Conservation (phyloP, 805 yeast genomes). For the Suhomyces pyralidae region DNA sequence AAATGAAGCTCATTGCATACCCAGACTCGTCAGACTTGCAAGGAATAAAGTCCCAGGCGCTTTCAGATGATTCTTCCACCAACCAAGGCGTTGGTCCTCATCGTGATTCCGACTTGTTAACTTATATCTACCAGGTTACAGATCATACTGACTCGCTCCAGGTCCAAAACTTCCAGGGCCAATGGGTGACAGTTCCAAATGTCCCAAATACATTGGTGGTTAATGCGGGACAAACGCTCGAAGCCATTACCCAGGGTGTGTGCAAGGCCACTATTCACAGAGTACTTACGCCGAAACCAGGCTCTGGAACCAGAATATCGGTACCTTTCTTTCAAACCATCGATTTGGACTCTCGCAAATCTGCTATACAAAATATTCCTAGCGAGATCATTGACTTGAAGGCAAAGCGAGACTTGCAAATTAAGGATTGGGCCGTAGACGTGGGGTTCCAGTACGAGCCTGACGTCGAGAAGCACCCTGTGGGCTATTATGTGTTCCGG, state of each 20-base stretch:
- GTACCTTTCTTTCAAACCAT: slow-evolving; percentile 50
- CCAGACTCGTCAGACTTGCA: slow-evolving; percentile 41
- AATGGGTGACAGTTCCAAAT: slow-evolving; percentile 56
- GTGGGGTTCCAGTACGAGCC: slow-evolving; percentile 42
- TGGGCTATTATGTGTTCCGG: slow-evolving; percentile 45
- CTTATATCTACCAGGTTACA: slow-evolving; percentile 58
- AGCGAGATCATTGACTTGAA: slow-evolving; percentile 23
- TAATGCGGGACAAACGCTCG: slow-evolving; percentile 60
- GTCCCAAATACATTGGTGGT: slow-evolving; percentile 49
- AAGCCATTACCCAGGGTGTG: slow-evolving; percentile 55
- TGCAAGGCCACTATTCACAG: slow-evolving; percentile 60
- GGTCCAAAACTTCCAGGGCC: slow-evolving; percentile 52
- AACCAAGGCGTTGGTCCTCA: slow-evolving; percentile 63
- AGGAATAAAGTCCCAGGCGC: slow-evolving; percentile 19
- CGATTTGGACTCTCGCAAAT: slow-evolving; percentile 33
- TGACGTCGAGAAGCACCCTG: slow-evolving; percentile 37
- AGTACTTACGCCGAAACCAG: slow-evolving; percentile 43
- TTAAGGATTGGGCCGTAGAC: slow-evolving; percentile 34
- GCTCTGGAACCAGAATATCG: slow-evolving; percentile 42
- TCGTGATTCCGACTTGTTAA: slow-evolving; percentile 61
- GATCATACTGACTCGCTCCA: slow-evolving; percentile 49
- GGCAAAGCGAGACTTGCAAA: slow-evolving; percentile 34
- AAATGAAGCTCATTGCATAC: slow-evolving; percentile 55
- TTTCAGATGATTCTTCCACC: slow-evolving; percentile 27
- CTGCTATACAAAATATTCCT: slow-evolving; percentile 29